Conservation (phyloP, 106 monocot species). For the Dactylorhiza incarnata region DNA sequence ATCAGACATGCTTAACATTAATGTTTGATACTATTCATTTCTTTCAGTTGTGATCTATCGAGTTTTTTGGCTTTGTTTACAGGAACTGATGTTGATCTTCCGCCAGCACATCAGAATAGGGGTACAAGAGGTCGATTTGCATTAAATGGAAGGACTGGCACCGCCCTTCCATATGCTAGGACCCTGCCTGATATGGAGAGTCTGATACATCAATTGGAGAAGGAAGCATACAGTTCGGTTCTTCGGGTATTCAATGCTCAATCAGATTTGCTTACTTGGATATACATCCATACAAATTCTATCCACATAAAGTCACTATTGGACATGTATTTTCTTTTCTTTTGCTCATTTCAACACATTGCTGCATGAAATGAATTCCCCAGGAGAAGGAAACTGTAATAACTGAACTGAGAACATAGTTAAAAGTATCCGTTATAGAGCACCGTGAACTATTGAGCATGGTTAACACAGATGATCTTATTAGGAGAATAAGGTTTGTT, state of each 20-base stretch:
- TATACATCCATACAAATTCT: conserved; percentile 10
- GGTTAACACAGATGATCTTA: conserved; percentile 77
- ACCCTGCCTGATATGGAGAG: conserved; percentile 42
- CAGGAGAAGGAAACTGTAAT: conserved; percentile 91
- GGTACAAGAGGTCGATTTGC: conserved; percentile 38
- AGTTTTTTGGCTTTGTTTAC: conserved; percentile 10
- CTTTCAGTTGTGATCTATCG: not conserved
- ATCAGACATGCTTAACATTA: not conserved
- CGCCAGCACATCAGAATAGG: conserved; percentile 41
- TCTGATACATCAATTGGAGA: conserved; percentile 62
- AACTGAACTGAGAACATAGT: conserved; percentile 79
- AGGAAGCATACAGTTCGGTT: conserved; percentile 67
- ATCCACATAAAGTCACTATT: not conserved
- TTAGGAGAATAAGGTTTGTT: conserved; percentile 57
- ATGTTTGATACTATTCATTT: not conserved
- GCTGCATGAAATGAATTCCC: not conserved
- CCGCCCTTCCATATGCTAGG: conserved; percentile 29
- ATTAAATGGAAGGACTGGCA: conserved; percentile 37
- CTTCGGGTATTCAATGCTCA: conserved; percentile 74
- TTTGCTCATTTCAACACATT: not conserved
- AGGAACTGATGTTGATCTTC: conserved; percentile 91
- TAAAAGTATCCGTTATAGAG: conserved; percentile 74
- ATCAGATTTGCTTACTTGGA: conserved; percentile 77
- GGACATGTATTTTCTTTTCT: not conserved
- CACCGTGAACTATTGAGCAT: conserved; percentile 61